Conservation (phyloP, 441 rosid species). For the Adansonia gregorii region DNA sequence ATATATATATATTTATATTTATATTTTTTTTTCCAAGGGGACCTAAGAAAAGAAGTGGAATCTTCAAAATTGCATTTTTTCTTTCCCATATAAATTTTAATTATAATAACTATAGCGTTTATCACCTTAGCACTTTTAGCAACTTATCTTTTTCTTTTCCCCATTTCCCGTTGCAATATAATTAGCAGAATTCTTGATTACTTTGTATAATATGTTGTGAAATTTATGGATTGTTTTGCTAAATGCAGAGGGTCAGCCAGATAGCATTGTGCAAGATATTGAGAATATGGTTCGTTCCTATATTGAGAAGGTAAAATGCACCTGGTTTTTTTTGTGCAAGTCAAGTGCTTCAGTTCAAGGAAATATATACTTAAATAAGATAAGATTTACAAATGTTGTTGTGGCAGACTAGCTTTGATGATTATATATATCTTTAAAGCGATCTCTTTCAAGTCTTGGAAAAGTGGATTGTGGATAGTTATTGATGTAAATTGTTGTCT, state of each 20-base stretch:
- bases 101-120: neutral
- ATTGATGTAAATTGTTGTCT: neutral
- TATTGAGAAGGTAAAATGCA: conserved; percentile 83
- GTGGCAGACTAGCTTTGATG: too few species aligned
- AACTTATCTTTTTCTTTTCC: neutral
- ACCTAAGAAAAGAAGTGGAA: neutral
- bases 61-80: conserved; percentile 9
- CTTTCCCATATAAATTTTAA: neutral
- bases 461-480: neutral
- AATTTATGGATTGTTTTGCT: conserved; percentile 27
- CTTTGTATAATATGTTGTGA: neutral
- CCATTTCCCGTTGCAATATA: neutral
- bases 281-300: conserved; percentile 94
- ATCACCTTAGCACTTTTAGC: neutral
- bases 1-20: too few species aligned
- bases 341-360: neutral
- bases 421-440: too few species aligned
- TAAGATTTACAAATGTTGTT: too few species aligned
- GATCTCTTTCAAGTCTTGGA: neutral
- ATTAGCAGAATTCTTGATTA: conserved; percentile 1
- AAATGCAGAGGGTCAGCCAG: conserved; percentile 92
- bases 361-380: neutral
- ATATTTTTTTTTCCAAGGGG: neutral
- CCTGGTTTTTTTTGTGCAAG: neutral
- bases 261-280: conserved; percentile 85